Base-by-base conservation (phyloP, 2,329 filamentous ascomycete genomes). In the Exophiala viscosa region DNA sequence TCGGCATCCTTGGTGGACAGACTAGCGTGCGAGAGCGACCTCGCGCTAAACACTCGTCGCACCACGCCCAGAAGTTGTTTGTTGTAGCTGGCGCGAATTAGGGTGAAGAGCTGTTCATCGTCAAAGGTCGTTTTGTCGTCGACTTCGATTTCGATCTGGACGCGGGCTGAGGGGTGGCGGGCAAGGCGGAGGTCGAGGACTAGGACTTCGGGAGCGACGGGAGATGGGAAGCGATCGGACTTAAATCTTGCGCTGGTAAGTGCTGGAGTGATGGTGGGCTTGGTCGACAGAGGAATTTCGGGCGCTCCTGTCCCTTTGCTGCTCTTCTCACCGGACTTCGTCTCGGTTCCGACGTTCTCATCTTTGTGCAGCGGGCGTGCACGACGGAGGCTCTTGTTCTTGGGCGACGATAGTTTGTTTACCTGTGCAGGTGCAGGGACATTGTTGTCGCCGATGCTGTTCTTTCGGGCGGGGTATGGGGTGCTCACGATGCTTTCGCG, bases 401-500 rank as follows among this genome's bases (percentile, higher is more conserved):
- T 34, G 14, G 11, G 23, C 5, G 14, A 36, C 43, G 15, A 44
- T 8, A 17, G 28, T 28, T 14, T 34, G 14, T 7, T 45, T 3
- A 13, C 14, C n/a, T 40, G n/a, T 34, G 3, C 17, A 31, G 31
- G 15, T 32, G n/a, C 18, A 2, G 20, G 13, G n/a, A n/a, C 9
- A 5, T 14, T 14, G 3, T 23, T 23, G 20, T 58, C 56, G 28
- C 45, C 47, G 23, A 59, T 51, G 41, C 60, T 62, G 36, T 44
- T 55, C 10, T 54, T 38, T 40, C 60, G 48, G 9, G 48, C 50
- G 14, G 61, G 61, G 31, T 64, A 64, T 1, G 61, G 60, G 7
- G 60, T 62, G 42, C 56, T 62, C 50, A 62, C 60, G 31, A 62
- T 55, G 5, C 45, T 52, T 33, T 64, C 60, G 3, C 61, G 52